These are phyloP conservation scores for Barnettozyma siamensis DNA, from an alignment of 805 yeast species.

Conservation along the genomic window DNA sequence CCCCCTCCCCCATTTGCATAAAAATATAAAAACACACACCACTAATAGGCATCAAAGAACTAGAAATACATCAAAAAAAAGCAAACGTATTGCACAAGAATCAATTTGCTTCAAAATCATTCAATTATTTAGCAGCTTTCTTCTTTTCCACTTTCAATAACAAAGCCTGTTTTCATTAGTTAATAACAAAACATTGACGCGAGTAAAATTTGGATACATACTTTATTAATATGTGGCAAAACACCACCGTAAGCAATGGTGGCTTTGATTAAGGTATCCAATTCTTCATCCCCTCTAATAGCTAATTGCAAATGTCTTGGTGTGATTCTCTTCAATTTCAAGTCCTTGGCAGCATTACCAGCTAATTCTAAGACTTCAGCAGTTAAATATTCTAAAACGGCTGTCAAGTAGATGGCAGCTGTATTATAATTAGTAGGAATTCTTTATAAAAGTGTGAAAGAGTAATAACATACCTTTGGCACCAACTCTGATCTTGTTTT, in stretches of 20 bases:
- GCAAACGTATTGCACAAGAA: not conserved
- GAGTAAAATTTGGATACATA: conserved; percentile 3
- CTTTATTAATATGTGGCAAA: conserved; percentile 71
- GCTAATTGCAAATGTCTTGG: conserved; percentile 98
- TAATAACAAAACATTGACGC: not conserved
- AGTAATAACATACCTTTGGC: conserved; percentile 39
- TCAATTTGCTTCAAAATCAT: not conserved
- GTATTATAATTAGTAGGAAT: conserved; percentile 9
- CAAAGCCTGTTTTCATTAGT: conserved; percentile 12
- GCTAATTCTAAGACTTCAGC: conserved; percentile 97
- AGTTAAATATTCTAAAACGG: conserved; percentile 91
- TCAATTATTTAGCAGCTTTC: conserved; percentile 11
- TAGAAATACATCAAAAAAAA: not conserved
- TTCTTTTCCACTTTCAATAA: conserved; percentile 20
- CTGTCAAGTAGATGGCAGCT: conserved; percentile 92
- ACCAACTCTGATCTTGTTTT: conserved; percentile 79
- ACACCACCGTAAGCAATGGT: conserved; percentile 99
- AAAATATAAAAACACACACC: not conserved
- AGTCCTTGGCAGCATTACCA: conserved; percentile 97
- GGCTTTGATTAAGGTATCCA: conserved; percentile 87
- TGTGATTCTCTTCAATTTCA: conserved; percentile 95
- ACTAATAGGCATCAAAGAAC: conserved; percentile 2
- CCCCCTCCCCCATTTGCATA: not conserved
- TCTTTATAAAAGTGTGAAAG: not conserved
- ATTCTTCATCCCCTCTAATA: conserved; percentile 96